Evolutionary conservation across 1,284 basidiomycete genomes (phyloP).

Genomic region (Lentinula novae-zelandiae): DNA sequence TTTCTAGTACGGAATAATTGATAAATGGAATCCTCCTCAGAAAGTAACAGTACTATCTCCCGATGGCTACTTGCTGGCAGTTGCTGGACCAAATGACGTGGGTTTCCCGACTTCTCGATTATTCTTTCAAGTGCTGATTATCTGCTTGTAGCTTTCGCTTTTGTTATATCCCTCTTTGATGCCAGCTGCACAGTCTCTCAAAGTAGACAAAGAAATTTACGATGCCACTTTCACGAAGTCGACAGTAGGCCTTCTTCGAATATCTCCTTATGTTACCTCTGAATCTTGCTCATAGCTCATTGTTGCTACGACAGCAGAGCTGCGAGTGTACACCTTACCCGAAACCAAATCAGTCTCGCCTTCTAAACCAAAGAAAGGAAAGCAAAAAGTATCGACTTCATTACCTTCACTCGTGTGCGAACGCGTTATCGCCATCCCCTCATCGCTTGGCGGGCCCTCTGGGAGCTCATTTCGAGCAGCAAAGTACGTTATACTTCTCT

Average conservation of each 20-base stretch:
- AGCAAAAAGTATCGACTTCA: slow-evolving; percentile 31
- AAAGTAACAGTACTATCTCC: slow-evolving; percentile 77
- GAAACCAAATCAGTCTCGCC: slow-evolving; percentile 20
- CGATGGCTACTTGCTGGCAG: slow-evolving; percentile 54
- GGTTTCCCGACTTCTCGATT: slow-evolving; percentile 19
- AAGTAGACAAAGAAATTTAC: slow-evolving; percentile 69
- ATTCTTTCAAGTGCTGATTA: slow-evolving; percentile 12
- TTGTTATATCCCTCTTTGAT: slow-evolving; percentile 65
- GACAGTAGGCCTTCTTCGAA: slow-evolving; percentile 34
- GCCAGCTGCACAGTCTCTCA: slow-evolving; percentile 42
- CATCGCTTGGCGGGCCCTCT: slow-evolving; percentile 40
- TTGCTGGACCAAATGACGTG: slow-evolving; percentile 65
- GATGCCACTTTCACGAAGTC: slow-evolving; percentile 64
- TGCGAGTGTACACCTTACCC: slow-evolving; percentile 48
- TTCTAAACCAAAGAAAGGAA: slow-evolving; percentile 35
- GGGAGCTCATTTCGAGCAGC: slow-evolving; percentile 73
- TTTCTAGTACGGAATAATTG: background rate
- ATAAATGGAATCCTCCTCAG: slow-evolving; percentile 35
- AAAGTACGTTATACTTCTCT: slow-evolving; percentile 40
- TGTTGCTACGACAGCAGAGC: slow-evolving; percentile 57
- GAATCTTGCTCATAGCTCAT: slow-evolving; percentile 43
- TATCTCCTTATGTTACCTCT: background rate
- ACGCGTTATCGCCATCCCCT: slow-evolving; percentile 52
- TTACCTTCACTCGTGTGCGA: slow-evolving; percentile 39
- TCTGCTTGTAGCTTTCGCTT: slow-evolving; percentile 58